Evolutionary conservation across 257 asterid species (phyloP), one percentile per base, ranked within the genome.

Genomic region (Solanum virginianum): DNA sequence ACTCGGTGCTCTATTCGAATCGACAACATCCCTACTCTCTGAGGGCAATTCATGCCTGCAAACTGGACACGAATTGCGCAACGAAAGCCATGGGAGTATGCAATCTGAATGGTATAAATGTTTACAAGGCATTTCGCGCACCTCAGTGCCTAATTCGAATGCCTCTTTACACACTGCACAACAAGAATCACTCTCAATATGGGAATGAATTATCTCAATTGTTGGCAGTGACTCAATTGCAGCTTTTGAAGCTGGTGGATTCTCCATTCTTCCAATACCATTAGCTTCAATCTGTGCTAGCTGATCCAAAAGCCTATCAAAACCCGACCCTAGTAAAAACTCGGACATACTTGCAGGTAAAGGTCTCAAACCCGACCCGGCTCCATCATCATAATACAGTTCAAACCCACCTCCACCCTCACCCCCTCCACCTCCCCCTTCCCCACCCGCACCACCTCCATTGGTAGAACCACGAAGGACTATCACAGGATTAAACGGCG

Each of bases 141-240:
- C 97, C 36, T 94, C 95, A 0, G 65, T 59, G 7, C 98, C 98
- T 77, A 94, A 56, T 82, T 91, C 97, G 47, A 95, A 95, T 39
- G 94, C 90, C 80, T 95, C 98, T 88, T 94, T 95, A 86, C 98
- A 95, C 5, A 95, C 96, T 10, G 98, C 98, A 55, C 98, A 95
- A 86, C 92, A 88, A 1, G 94, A 89, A 22, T 94, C 98, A 36
- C 88, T 83, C 0, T 83, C 83, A 49, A 94, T 51, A 39, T 93
- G 98, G 0, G 85, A 51, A 15, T 90, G 93, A 41, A 36, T 66
- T 55, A 94, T 94, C 41, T 88, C 93, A 17, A 95, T 70, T 1
- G 90, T 89, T 10, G 98, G 98, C 97, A 95, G 62, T 1, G 94
- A 90, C n/a, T 92, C 98, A 63, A 95, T 88, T 5, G 98, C 97